Percentiles rank a stretch among this genome's conserved stretches.
Evolutionary conservation across 1,139 yeast genomes (phyloP).

Genomic region (Yamadazyma atlantica): DNA sequence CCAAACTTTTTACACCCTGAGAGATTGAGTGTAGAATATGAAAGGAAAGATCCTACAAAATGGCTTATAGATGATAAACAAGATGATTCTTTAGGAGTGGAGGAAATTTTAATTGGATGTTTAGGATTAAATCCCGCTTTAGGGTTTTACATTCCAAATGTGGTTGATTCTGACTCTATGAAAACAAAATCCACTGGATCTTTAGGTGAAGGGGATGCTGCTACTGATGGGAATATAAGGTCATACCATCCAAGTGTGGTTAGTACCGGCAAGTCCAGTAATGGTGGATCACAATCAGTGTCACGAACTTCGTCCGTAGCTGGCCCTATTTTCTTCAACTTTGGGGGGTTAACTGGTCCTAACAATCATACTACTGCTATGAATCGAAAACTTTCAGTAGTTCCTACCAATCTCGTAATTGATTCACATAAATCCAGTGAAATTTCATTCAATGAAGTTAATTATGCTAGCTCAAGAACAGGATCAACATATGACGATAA

Average conservation of each 20-base stretch:
- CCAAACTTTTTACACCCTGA: constrained; percentile 42
- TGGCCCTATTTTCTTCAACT: constrained; percentile 24
- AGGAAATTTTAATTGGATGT: constrained; percentile 36
- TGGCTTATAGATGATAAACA: constrained; percentile 30
- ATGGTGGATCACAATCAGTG: background rate
- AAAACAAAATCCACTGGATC: constrained; percentile 3
- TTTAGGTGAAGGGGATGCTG: background rate
- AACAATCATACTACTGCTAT: constrained; percentile 15
- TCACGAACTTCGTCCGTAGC: constrained; percentile 30
- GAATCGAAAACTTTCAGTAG: constrained; percentile 27
- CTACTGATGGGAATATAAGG: background rate
- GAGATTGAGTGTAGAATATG: constrained; percentile 33
- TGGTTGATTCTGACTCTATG: constrained; percentile 1
- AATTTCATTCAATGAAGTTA: constrained; percentile 31
- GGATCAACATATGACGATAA: background rate
- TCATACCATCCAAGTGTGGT: background rate
- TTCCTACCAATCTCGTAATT: constrained; percentile 27
- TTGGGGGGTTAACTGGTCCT: constrained; percentile 5
- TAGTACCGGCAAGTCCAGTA: background rate
- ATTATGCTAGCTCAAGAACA: constrained; percentile 16
- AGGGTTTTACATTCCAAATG: constrained; percentile 14
- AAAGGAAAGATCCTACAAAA: constrained; percentile 35
- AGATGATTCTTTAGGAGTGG: constrained; percentile 23
- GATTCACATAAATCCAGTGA: constrained; percentile 16
- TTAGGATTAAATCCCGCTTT: constrained; percentile 21